Percentiles rank a stretch among this genome's conserved stretches.
These are phyloP conservation scores for Heliocybe sulcata DNA, from an alignment of 1,284 basidiomycete genomes.

Conservation along the genomic window DNA sequence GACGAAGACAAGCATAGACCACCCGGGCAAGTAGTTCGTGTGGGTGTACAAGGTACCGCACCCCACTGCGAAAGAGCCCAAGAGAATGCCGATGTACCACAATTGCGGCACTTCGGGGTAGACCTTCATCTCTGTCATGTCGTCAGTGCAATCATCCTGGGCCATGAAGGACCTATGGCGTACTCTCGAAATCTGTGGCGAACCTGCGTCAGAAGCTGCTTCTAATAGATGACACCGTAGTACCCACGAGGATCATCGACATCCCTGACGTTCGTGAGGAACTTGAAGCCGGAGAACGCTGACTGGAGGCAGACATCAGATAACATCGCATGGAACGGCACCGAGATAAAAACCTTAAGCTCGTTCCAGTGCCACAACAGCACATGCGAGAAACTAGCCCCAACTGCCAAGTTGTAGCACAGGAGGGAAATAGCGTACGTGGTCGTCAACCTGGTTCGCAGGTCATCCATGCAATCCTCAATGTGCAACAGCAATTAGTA, in stretches of 20 bases:
- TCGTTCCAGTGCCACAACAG: constrained; percentile 15
- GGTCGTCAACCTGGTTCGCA: background rate
- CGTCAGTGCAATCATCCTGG: constrained; percentile 10
- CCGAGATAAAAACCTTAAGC: constrained; percentile 50
- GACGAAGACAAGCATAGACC: constrained; percentile 40
- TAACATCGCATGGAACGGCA: background rate
- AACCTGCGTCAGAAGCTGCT: constrained; percentile 27
- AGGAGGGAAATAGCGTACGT: constrained; percentile 26
- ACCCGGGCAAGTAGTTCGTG: constrained; percentile 41
- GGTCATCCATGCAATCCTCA: background rate
- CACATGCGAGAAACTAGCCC: constrained; percentile 10
- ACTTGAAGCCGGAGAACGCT: constrained; percentile 40
- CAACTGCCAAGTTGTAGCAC: constrained; percentile 42
- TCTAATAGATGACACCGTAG: background rate
- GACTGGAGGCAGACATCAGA: background rate
- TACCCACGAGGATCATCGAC: constrained; percentile 41
- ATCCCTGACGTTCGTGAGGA: constrained; percentile 42
- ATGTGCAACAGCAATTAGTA: background rate
- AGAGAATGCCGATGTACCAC: constrained; percentile 35
- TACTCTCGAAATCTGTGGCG: constrained; percentile 33
- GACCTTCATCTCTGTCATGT: constrained; percentile 43
- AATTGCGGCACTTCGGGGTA: constrained; percentile 37
- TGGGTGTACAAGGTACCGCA: constrained; percentile 38
- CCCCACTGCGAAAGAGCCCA: constrained; percentile 29
- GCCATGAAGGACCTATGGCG: background rate